Evolutionary conservation across 2,329 filamentous ascomycete genomes (phyloP), one percentile per base, ranked within the genome.

Genomic region (Talaromyces atroroseus): DNA sequence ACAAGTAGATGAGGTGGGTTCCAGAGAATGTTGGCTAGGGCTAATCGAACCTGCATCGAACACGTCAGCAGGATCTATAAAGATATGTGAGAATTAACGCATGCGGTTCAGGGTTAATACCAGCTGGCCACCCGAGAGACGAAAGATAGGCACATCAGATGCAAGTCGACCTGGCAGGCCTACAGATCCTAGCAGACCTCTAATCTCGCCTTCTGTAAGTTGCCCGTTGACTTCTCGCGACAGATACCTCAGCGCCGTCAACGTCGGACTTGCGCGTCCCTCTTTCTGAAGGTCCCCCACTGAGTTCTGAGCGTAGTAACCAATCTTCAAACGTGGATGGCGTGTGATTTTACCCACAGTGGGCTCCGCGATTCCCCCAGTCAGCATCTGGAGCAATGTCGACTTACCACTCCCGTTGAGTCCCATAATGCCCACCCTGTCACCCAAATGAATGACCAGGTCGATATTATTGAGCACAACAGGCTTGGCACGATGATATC

Each of bases 231-330:
- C 77, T 52, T 85, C 80, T 21, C 76, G 72, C 47, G 80, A 78
- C 3, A 94, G 69, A 2, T 90, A 76, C 0, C 79, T 71, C 1
- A 94, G 81, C 92, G 99, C 76, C 96, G 94, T 40, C 97, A 83
- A 71, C 97, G 97, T 76, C 97, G 92, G 73, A 95, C 96, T 45
- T 92, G 94, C 0, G 92, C 97, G 84, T 97, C 97, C 76, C 97
- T 99, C 94, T 92, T 96, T 95, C 77, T 97, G 92, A 10, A 99
- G 92, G 82, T 97, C 92, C 80, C 97, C 94, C 11, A 99, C 82
- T 47, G 94, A 94, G 74, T 99, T 94, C 78, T 99, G 94, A 80
- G 97, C 96, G 79, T 97, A 97, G 80, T 99, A 99, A 53, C 94
- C 94, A 66, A 99, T 96, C 80, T 94, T 92, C 69, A 99, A 78